Conservation (phyloP, 2,329 filamentous ascomycete genomes). For the Botryotinia convoluta region DNA sequence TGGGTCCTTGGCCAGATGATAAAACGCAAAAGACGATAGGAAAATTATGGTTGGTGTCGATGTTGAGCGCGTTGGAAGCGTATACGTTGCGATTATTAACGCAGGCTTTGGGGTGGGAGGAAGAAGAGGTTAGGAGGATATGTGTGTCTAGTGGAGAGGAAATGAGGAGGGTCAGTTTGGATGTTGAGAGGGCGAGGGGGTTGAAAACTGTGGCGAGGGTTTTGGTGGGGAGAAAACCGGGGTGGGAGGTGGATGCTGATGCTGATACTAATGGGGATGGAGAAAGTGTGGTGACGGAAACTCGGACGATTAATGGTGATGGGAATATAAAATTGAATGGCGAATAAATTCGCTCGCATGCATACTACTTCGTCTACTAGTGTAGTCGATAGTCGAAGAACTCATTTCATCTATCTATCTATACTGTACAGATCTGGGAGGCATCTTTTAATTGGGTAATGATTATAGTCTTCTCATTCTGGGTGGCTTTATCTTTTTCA, state of each 20-base stretch:
- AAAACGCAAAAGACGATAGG: slow-evolving; percentile 30
- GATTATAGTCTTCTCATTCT: not conserved
- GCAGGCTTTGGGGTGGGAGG: slow-evolving; percentile 32
- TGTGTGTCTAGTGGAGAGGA: slow-evolving; percentile 23
- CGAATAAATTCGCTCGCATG: not conserved
- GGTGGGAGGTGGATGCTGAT: not conserved
- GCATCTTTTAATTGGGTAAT: not conserved
- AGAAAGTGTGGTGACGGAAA: not conserved
- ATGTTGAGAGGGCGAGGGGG: slow-evolving; percentile 29
- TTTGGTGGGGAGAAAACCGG: slow-evolving; percentile 34
- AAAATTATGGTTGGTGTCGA: slow-evolving; percentile 31
- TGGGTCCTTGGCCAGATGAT: slow-evolving; percentile 41
- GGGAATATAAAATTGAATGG: not conserved
- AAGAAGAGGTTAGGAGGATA: slow-evolving; percentile 28
- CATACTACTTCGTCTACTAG: not conserved
- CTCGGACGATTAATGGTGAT: not conserved
- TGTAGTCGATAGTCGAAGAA: not conserved
- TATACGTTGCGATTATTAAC: slow-evolving; percentile 31
- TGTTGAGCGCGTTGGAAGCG: slow-evolving; percentile 32
- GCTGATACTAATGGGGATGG: not conserved
- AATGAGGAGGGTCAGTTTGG: slow-evolving; percentile 26
- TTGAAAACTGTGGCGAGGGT: slow-evolving; percentile 29
- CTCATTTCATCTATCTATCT: not conserved
- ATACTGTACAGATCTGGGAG: not conserved
- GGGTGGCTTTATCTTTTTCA: not conserved